Base-by-base conservation (phyloP, 495 filamentous ascomycete species). In the Lasiosphaeris hirsuta region DNA sequence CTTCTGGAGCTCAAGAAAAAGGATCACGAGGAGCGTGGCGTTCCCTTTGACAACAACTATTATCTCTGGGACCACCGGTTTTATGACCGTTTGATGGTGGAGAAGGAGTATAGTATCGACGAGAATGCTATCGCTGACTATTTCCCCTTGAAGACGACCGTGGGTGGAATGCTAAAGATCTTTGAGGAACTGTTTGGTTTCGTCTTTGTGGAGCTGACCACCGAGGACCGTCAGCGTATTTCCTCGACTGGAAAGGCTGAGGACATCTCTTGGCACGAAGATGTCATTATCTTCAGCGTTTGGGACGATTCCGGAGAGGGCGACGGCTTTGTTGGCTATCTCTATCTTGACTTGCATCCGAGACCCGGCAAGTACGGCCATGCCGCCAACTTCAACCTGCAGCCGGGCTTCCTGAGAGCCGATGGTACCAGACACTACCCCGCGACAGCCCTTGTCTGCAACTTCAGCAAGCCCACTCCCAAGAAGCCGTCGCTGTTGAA, bases 171-270 rank as follows among this genome's bases (percentile, higher is more conserved):
- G 95, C 83, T 98, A 51, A 78, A 85, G 65, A 96, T 97, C 63
- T 97, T 98, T 61, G 93, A 97, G 72, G 78, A 90, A 68, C 79
- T 98, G 0, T 96, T 98, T 62, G 94, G 94, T 18, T 76, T 98
- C 9, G 87, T 86, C 13, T 97, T 98, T 64, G 86, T 97, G 23
- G 86, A 96, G 76, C 78, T 97, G 46, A 74, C 71, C 14, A 63
- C 72, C 7, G 75, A 78, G 46, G 80, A 81, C 44, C 75, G 79
- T 15, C 67, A 74, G 50, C 72, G 72, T 38, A 53, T 83, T 54
- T 74, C 71, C 3, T 68, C 76, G 9, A 83, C 81, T 9, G 79
- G 79, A 36, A 83, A 83, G 58, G 80, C 69, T 19, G 80, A 84
- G 51, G 81, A 85, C 54, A 80, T 85, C 54, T 55, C 70, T 0